Evolutionary conservation across 805 yeast genomes (phyloP).

Genomic region (Candida ficus): DNA sequence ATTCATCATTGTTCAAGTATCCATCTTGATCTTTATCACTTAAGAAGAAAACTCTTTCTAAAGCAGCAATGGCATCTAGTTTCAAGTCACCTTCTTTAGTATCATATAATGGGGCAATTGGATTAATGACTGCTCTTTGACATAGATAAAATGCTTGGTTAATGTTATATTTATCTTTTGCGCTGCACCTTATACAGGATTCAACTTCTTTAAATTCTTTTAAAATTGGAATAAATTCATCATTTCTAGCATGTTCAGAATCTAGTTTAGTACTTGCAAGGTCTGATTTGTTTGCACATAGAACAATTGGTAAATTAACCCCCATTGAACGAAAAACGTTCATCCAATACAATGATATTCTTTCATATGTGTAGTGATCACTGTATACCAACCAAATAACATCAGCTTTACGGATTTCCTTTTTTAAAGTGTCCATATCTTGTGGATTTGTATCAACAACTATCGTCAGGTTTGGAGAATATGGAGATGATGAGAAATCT

Average conservation of each 20-base stretch:
- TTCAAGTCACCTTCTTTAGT: conserved; percentile 83
- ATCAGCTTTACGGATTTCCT: conserved; percentile 77
- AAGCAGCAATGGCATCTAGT: conserved; percentile 69
- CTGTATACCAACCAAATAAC: conserved; percentile 93
- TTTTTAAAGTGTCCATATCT: conserved; percentile 55
- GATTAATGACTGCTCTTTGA: conserved; percentile 88
- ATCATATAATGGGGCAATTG: conserved; percentile 88
- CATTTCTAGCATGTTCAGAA: conserved; percentile 47
- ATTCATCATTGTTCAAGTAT: conserved; percentile 62
- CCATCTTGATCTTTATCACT: conserved; percentile 94
- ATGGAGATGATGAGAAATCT: conserved; percentile 54
- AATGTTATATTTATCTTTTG: conserved; percentile 77
- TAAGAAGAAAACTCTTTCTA: conserved; percentile 75
- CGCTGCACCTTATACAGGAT: conserved; percentile 84
- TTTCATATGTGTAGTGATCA: conserved; percentile 91
- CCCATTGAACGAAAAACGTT: conserved; percentile 90
- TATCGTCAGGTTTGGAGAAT: conserved; percentile 61
- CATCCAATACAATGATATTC: conserved; percentile 92
- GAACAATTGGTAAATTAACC: conserved; percentile 86
- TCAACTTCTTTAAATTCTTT: conserved; percentile 93
- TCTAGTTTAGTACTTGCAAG: conserved; percentile 30
- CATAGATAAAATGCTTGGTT: conserved; percentile 91
- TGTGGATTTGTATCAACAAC: conserved; percentile 76
- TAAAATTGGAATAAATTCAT: conserved; percentile 80
- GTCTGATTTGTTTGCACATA: conserved; percentile 82